Conservation (phyloP, 495 filamentous ascomycete genomes). For the Penicillium soppii region DNA sequence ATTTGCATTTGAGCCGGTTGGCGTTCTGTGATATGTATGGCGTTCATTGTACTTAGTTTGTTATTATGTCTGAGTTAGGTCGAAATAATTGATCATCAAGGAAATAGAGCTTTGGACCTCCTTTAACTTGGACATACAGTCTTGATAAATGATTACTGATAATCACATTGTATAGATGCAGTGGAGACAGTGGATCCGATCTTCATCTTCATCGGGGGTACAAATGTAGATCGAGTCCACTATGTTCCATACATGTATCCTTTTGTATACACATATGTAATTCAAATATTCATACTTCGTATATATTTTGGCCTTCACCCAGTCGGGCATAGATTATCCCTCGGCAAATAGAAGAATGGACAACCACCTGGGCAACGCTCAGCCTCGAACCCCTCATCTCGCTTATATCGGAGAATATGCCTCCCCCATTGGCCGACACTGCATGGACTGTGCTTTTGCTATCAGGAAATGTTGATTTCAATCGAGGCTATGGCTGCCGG, state of each 20-base stretch:
- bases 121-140: too few species aligned
- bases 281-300: too few species aligned
- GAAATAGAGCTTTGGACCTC: too few species aligned
- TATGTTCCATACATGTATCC: background rate
- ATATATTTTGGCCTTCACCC: too few species aligned
- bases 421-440: background rate
- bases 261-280: background rate
- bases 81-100: too few species aligned
- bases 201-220: background rate
- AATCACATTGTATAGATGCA: too few species aligned
- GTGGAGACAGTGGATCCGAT: slow-evolving; percentile 6
- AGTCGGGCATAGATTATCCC: too few species aligned
- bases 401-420: slow-evolving; percentile 1
- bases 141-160: too few species aligned
- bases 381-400: slow-evolving; percentile 4
- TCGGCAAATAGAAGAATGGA: too few species aligned
- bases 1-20: background rate
- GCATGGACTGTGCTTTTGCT: slow-evolving; percentile 3
- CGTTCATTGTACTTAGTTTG: too few species aligned
- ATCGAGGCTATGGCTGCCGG: background rate
- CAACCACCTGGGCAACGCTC: too few species aligned
- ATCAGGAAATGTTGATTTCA: slow-evolving; percentile 1
- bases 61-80: background rate
- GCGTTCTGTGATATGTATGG: background rate
- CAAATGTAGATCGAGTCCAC: background rate